These are phyloP conservation scores for Fusarium transvaalense DNA, from an alignment of 2,329 filamentous ascomycete genomes.

Conservation along the genomic window DNA sequence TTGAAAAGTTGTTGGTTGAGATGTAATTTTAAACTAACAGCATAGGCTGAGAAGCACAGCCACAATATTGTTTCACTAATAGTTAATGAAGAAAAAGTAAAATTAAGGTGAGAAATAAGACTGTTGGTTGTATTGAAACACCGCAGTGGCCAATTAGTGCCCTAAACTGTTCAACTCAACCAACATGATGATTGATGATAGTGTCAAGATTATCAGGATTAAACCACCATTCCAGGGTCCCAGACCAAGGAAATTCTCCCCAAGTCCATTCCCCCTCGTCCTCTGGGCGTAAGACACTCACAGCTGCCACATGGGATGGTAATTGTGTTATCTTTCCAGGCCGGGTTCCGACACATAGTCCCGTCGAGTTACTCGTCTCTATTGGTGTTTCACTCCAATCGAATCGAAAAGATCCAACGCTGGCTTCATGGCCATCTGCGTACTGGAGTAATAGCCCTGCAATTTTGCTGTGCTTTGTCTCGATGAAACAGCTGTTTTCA, in stretches of 20 bases:
- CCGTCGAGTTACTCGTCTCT: not conserved
- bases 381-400: not conserved
- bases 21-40: not conserved
- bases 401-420: conserved; percentile 17
- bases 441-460: conserved; percentile 3
- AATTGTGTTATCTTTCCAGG: not conserved
- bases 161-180: not conserved
- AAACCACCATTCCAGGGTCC: conserved; percentile 28
- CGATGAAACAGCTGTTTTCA: not conserved
- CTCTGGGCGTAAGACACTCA: not conserved
- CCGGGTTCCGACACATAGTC: not conserved
- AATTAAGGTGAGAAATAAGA: not conserved
- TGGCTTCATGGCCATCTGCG: conserved; percentile 1
- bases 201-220: conserved; percentile 11
- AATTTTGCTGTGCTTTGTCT: not conserved
- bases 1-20: not conserved
- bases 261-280: not conserved
- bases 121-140: not conserved
- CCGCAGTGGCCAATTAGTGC: not conserved
- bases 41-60: not conserved
- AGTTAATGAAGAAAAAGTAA: not conserved
- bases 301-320: not conserved
- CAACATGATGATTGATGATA: conserved; percentile 1
- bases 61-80: not conserved
- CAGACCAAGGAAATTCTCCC: conserved; percentile 9